Evolutionary conservation across 257 asterid species (phyloP).

Genomic region (Fraxinus americana): DNA sequence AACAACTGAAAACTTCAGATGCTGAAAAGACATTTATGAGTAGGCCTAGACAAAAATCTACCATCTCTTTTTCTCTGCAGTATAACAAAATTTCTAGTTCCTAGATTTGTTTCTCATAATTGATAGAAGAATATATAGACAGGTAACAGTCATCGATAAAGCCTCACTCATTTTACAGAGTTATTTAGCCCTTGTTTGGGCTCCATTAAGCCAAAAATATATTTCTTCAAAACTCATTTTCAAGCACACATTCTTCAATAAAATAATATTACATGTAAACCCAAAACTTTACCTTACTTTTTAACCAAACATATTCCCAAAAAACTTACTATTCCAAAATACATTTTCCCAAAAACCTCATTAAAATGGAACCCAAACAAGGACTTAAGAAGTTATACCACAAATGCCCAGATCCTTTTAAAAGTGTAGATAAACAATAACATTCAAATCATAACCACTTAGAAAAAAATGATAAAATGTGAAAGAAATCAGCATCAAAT

Average conservation of each 20-base stretch:
- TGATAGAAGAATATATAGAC: neutral
- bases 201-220: too few species aligned
- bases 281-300: too few species aligned
- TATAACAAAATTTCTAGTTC: neutral
- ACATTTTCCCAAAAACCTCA: too few species aligned
- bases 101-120: neutral
- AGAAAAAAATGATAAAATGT: neutral
- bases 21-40: neutral
- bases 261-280: too few species aligned
- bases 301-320: too few species aligned
- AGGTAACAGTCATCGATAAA: neutral
- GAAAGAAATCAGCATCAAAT: neutral
- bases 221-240: too few species aligned
- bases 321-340: too few species aligned
- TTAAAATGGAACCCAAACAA: too few species aligned
- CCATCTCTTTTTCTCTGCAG: neutral
- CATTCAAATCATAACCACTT: neutral
- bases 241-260: too few species aligned
- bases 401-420: neutral
- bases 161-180: neutral
- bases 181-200: neutral
- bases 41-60: neutral
- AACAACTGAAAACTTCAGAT: slow-evolving; percentile 6
- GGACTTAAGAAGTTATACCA: neutral
- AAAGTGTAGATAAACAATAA: neutral